Evolutionary conservation across 192 early-diverging fungal genomes (phyloP).

Genomic region (Geranomyces variabilis): DNA sequence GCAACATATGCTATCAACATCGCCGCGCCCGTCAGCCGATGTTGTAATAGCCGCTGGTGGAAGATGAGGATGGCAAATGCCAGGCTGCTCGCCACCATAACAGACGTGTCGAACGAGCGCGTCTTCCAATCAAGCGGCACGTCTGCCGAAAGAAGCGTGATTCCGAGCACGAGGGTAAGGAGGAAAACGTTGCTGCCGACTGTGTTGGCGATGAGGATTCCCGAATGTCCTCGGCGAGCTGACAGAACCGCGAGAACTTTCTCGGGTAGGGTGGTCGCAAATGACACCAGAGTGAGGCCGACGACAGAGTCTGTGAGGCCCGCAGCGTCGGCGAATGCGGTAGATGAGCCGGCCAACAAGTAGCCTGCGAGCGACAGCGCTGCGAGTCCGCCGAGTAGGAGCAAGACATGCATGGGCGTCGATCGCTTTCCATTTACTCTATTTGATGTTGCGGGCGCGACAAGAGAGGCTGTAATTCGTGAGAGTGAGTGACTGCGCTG

Average conservation of each 20-base stretch:
- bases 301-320: conserved; percentile 11
- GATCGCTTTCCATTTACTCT: background rate
- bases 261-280: conserved; percentile 25
- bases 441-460: too few species aligned
- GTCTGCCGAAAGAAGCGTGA: background rate
- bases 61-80: conserved; percentile 1
- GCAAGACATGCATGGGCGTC: background rate
- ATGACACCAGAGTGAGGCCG: conserved; percentile 15
- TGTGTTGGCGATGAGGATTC: conserved; percentile 25
- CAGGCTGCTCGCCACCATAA: conserved; percentile 6
- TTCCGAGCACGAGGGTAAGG: conserved; percentile 16
- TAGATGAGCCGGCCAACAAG: conserved; percentile 12
- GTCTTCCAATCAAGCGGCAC: conserved; percentile 15
- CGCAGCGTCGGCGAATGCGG: conserved; percentile 16
- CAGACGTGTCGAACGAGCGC: conserved; percentile 8
- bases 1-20: conserved; percentile 12
- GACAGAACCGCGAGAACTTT: conserved; percentile 17
- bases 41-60: background rate
- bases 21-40: background rate
- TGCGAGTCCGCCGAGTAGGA: background rate
- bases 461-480: too few species aligned
- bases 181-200: conserved; percentile 23
- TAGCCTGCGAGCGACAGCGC: conserved; percentile 18
- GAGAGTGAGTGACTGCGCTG: too few species aligned
- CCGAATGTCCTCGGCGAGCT: conserved; percentile 15